phyloP scores from a whole-genome alignment of 108 stramenopile genomes.

The Craspedostauros australis region DNA sequence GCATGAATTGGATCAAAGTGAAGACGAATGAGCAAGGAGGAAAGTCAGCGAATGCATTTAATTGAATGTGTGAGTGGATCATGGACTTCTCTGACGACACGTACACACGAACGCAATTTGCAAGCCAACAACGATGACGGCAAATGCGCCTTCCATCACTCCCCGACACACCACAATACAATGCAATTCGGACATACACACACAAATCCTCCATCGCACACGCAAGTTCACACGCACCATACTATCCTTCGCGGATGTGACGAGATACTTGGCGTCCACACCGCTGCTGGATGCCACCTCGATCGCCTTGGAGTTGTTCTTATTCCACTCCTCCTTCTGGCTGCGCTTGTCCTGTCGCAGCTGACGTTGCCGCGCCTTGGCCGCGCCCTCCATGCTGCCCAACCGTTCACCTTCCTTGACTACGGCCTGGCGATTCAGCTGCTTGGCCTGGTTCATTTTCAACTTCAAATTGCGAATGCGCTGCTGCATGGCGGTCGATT shows the following conservation, averaged over 20 bases:
- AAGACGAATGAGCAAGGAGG: too few relatives aligned
- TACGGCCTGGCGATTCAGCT: slow-evolving; percentile 76
- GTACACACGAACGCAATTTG: too few relatives aligned
- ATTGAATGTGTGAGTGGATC: too few relatives aligned
- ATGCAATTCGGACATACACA: background rate
- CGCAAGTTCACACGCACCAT: slow-evolving; percentile 11
- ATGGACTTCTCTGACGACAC: too few relatives aligned
- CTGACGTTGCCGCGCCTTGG: slow-evolving; percentile 49
- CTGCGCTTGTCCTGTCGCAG: slow-evolving; percentile 40
- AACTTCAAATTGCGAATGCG: slow-evolving; percentile 67
- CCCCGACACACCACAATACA: background rate
- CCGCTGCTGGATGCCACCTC: slow-evolving; percentile 19
- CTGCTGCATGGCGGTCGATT: slow-evolving; percentile 47
- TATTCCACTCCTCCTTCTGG: slow-evolving; percentile 46
- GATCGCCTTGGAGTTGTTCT: slow-evolving; percentile 22
- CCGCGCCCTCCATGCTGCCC: slow-evolving; percentile 57
- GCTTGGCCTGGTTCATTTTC: slow-evolving; percentile 86
- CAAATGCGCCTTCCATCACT: too few relatives aligned
- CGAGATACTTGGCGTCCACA: slow-evolving; percentile 32
- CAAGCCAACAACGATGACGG: too few relatives aligned
- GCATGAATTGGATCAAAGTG: too few relatives aligned
- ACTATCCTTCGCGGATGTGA: slow-evolving; percentile 34
- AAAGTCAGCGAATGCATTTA: too few relatives aligned
- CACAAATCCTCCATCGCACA: background rate
- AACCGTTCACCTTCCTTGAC: slow-evolving; percentile 67